Percentiles rank a stretch among this genome's conserved stretches.
phyloP scores from a whole-genome alignment of 495 filamentous ascomycete genomes.

The Hamigera avellanea region DNA sequence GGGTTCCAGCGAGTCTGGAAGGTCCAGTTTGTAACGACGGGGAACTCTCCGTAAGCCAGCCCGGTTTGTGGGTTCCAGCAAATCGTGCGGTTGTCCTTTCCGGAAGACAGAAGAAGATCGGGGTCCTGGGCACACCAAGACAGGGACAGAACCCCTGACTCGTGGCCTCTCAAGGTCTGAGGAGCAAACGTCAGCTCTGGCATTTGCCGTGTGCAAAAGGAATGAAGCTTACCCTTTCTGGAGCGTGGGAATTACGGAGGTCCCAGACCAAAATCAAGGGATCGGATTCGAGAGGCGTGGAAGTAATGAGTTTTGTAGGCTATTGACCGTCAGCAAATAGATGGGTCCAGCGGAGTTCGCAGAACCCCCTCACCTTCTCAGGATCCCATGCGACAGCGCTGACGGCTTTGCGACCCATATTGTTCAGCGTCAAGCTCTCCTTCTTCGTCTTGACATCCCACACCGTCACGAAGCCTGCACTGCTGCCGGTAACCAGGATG shows the following conservation, averaged over 20 bases:
- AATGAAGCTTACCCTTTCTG: constrained; percentile 50
- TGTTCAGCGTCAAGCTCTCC: constrained; percentile 90
- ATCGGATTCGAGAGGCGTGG: constrained; percentile 81
- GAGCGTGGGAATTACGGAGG: constrained; percentile 88
- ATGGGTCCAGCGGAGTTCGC: background rate
- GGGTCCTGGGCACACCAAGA: constrained; percentile 94
- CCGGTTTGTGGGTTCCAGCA: constrained; percentile 95
- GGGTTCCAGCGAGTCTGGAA: constrained; percentile 95
- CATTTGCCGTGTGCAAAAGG: background rate
- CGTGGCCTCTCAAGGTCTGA: constrained; percentile 71
- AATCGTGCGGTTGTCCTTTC: constrained; percentile 91
- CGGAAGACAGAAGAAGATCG: constrained; percentile 83
- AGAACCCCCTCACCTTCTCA: constrained; percentile 41
- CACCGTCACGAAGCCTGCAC: constrained; percentile 90
- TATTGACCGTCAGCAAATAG: constrained; percentile 12
- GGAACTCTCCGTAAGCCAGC: constrained; percentile 79
- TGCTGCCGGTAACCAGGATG: constrained; percentile 90
- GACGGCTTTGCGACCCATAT: constrained; percentile 80
- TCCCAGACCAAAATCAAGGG: constrained; percentile 91
- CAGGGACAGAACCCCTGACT: constrained; percentile 83
- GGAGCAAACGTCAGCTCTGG: constrained; percentile 4
- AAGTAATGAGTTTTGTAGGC: constrained; percentile 85
- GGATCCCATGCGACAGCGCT: constrained; percentile 97
- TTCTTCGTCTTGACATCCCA: constrained; percentile 98
- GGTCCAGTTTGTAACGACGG: constrained; percentile 96